Evolutionary conservation across 2,329 filamentous ascomycete genomes (phyloP).

Genomic region (Ophiostoma piceae): DNA sequence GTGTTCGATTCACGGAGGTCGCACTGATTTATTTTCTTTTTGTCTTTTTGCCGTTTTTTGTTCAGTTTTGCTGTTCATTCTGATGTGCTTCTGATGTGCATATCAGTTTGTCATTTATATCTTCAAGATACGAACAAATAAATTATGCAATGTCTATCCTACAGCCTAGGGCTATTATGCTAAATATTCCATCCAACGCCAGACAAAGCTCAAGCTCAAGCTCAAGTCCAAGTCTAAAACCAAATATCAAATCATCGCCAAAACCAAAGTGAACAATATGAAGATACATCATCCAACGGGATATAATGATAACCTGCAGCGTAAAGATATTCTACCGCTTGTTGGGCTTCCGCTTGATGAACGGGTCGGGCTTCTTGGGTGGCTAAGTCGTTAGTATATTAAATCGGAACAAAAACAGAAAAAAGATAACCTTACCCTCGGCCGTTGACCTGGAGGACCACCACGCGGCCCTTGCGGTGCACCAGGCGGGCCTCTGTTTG

Average conservation of each 20-base stretch:
- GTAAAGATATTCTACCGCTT: slow-evolving; percentile 8
- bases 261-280: background rate
- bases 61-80: too few species aligned
- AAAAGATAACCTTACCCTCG: slow-evolving; percentile 3
- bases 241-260: background rate
- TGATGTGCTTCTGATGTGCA: background rate
- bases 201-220: background rate
- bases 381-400: slow-evolving; percentile 15
- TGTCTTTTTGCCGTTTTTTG: background rate
- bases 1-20: slow-evolving; percentile 25
- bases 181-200: background rate
- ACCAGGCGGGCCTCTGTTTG: background rate
- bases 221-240: too few species aligned
- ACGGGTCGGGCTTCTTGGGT: slow-evolving; percentile 42
- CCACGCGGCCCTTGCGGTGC: slow-evolving; percentile 12
- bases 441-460: background rate
- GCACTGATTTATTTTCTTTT: slow-evolving; percentile 12
- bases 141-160: background rate
- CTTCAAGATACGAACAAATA: background rate
- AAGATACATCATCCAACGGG: background rate
- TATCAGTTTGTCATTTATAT: background rate
- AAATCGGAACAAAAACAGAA: background rate
- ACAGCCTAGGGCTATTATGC: background rate
- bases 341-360: slow-evolving; percentile 35
- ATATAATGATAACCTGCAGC: background rate